These are phyloP conservation scores for Epichloe aotearoae DNA, from an alignment of 2,329 filamentous ascomycete species.

Conservation along the genomic window DNA sequence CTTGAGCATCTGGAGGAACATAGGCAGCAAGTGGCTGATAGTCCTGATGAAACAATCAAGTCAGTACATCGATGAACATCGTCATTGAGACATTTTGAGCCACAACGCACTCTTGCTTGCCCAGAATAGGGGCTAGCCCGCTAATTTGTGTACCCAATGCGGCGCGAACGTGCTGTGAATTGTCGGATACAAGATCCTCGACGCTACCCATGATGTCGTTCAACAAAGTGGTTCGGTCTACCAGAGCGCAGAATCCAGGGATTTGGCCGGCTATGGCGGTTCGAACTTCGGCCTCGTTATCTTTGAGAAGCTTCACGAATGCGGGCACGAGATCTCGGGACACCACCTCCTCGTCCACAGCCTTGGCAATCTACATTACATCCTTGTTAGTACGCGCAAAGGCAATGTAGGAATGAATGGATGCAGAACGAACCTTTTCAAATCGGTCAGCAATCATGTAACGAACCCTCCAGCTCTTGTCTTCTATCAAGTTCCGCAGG, in stretches of 20 bases:
- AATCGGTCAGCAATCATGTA: slow-evolving; percentile 99
- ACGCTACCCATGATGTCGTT: slow-evolving; percentile 95
- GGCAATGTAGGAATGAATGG: background rate
- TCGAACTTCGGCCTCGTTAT: slow-evolving; percentile 93
- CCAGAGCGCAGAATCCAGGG: slow-evolving; percentile 84
- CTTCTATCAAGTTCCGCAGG: slow-evolving; percentile 85
- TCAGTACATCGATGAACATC: background rate
- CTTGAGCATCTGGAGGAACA: slow-evolving; percentile 99
- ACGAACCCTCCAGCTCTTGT: slow-evolving; percentile 98
- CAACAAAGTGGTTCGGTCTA: slow-evolving; percentile 77
- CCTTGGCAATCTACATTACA: slow-evolving; percentile 74
- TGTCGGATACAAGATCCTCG: slow-evolving; percentile 90
- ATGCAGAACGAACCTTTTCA: slow-evolving; percentile 57
- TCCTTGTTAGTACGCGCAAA: background rate
- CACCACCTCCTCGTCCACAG: slow-evolving; percentile 93
- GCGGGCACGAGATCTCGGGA: slow-evolving; percentile 87
- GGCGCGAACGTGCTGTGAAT: slow-evolving; percentile 91
- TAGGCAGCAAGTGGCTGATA: slow-evolving; percentile 88
- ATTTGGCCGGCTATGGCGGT: slow-evolving; percentile 97
- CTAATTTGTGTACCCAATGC: slow-evolving; percentile 95
- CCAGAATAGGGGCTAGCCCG: slow-evolving; percentile 87
- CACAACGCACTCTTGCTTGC: slow-evolving; percentile 77
- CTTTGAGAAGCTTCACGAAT: slow-evolving; percentile 95
- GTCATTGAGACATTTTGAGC: background rate
- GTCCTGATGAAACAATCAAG: slow-evolving; percentile 43